Base-by-base conservation (phyloP, 139 green algal species). In the Chlorella sp. region DNA sequence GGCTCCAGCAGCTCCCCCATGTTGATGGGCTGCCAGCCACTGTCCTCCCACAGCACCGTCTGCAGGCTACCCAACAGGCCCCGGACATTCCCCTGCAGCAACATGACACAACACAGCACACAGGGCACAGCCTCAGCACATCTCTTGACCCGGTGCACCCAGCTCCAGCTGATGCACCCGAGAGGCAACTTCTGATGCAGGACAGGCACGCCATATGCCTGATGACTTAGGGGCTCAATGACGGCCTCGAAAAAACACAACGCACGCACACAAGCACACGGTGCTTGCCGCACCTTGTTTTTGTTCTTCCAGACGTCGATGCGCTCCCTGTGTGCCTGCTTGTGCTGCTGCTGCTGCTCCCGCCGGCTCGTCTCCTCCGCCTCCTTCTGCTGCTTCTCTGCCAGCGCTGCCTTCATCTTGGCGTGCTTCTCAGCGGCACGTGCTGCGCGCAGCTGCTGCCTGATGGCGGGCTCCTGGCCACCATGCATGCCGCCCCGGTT, bases 1-100 rank as follows among this genome's bases (percentile, higher is more conserved):
- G 78, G 66, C 31, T 97, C 89, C 72, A 98, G 80, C 71, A 98
- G 81, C 70, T 97, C 93, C 17, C 72, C 86, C 82, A 98, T 90
- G 42, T 71, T 75, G n/a, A 93, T 80, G 24, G 78, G 42, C 74
- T 79, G 83, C 91, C 93, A 98, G 61, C 87, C 85, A 49, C 81
- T 90, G 64, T 72, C 85, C 67, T 93, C 82, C 93, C 93, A 98
- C 73, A 98, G 72, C 72, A 98, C 90, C 1, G 84, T 91, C 73
- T 96, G 84, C 72, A 98, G 75, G 2, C 77, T 90, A 60, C 78
- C 83, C 69, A 98, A 78, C 82, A 98, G 80, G 0, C 90, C 91
- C 4, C 93, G 85, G 51, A 98, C 91, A 77, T 98, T 98, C 69
- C 87, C 88, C 78, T 92, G 80, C 62, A 80, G n/a, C n/a, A n/a